A percentile compares a stretch with the other conserved stretches of the same genome.
These are phyloP conservation scores for Neocallimastix lanati DNA, from an alignment of 192 early-diverging fungal genomes.

Conservation along the genomic window DNA sequence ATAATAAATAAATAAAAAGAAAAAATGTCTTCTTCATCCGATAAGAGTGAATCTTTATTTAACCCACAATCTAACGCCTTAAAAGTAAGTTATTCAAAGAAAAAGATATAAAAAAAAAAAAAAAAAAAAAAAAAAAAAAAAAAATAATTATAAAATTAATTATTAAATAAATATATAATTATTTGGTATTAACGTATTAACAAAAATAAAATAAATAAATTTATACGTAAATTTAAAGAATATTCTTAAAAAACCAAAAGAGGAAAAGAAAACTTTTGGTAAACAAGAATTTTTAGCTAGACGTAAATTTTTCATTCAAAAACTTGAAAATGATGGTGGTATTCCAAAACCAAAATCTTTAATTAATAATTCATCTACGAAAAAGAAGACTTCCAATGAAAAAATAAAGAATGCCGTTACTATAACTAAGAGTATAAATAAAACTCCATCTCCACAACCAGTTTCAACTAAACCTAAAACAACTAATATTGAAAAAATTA, in stretches of 20 bases:
- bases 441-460: background rate
- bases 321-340: background rate
- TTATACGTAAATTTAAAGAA: background rate
- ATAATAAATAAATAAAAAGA: background rate
- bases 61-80: background rate
- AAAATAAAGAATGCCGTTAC: background rate
- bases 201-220: no score
- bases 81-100: background rate
- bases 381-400: background rate
- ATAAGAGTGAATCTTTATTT: background rate
- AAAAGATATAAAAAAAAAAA: no score
- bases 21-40: background rate
- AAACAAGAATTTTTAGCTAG: background rate
- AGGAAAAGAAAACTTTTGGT: background rate
- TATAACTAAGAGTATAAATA: background rate
- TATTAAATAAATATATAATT: no score
- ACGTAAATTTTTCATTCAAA: background rate
- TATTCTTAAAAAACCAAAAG: background rate
- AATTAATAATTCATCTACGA: background rate
- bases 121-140: no score
- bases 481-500: background rate
- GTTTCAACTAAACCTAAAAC: background rate
- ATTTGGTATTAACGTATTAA: no score
- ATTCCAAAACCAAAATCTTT: background rate
- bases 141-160: no score